Base-by-base conservation (phyloP, 441 rosid genomes). In the Metrosideros polymorpha region DNA sequence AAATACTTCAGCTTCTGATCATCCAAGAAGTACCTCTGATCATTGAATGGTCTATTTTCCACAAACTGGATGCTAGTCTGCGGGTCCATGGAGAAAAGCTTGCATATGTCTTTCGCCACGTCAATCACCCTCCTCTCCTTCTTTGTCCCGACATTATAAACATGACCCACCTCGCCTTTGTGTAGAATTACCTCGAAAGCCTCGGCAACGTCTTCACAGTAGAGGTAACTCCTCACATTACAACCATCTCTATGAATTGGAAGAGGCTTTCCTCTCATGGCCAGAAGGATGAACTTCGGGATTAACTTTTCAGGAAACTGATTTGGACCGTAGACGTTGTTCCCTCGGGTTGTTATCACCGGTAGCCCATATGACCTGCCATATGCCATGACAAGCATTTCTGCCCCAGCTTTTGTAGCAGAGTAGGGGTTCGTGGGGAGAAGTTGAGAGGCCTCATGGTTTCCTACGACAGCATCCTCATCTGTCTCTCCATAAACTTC, bases 221-320 rank as follows among this genome's bases (percentile, higher is more conserved):
- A 86, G 82, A 86, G 84, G 82, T 86, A 86, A 61, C 87, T 86
- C 59, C 87, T 61, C 25, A 86, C 87, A 29, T 86, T 86, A 97
- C 98, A 85, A 43, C 85, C 85, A 54, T 83, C 88, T 53, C 85
- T 83, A 47, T 83, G 85, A 56, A 66, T 84, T 10, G 85, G 85
- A 57, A 96, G 98, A 84, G 94, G 91, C 92, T 93, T 84, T 77
- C 94, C 94, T 61, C 87, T 83, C 92, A 93, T 92, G 79, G 93
- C 94, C 89, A 85, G 47, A 50, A 85, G 87, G 84, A 85, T 85
- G 45, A 85, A 85, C 54, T 85, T 85, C 6, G 87, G 87, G 83
- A 85, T 85, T 61, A 56, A 32, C 53, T 85, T 77, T 25, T 85
- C 87, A 15, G 87, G 87, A 32, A 55, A 85, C 51, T 85, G 87